phyloP scores from a whole-genome alignment of 805 yeast species.

The Saccharomycopsis fodiens region DNA sequence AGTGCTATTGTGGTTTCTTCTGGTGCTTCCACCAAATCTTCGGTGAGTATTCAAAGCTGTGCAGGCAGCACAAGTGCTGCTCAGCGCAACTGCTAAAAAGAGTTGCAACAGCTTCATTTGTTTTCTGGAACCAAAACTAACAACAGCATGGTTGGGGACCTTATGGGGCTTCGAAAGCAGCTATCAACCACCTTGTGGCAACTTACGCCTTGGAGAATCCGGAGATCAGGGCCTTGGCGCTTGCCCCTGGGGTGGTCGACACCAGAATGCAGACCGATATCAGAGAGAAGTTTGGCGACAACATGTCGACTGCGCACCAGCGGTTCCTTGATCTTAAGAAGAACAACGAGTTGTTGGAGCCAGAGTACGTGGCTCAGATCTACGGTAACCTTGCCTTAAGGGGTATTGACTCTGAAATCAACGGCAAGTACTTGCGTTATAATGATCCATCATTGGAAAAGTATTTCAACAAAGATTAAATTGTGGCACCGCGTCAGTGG shows the following conservation, averaged over 20 bases:
- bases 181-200: slow-evolving; percentile 67
- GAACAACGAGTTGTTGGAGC: slow-evolving; percentile 51
- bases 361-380: slow-evolving; percentile 64
- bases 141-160: slow-evolving; percentile 72
- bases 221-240: slow-evolving; percentile 50
- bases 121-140: slow-evolving; percentile 19
- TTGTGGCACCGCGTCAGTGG: slow-evolving; percentile 19
- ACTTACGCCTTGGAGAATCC: slow-evolving; percentile 65
- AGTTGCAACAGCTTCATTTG: slow-evolving; percentile 3
- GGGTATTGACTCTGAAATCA: slow-evolving; percentile 49
- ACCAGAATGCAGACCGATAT: slow-evolving; percentile 83
- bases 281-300: slow-evolving; percentile 44
- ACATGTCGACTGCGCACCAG: slow-evolving; percentile 57
- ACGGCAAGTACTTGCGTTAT: slow-evolving; percentile 65
- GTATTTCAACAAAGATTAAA: not conserved
- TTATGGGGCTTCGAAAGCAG: slow-evolving; percentile 88
- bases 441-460: slow-evolving; percentile 21
- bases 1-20: slow-evolving; percentile 75
- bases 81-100: too few species aligned
- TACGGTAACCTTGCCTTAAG: slow-evolving; percentile 57
- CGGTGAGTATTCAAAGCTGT: slow-evolving; percentile 27
- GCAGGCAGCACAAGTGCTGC: too few species aligned
- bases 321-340: slow-evolving; percentile 59
- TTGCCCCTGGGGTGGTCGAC: slow-evolving; percentile 94
- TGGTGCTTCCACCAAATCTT: slow-evolving; percentile 68